These are phyloP conservation scores for Paspalum vaginatum DNA, from an alignment of 176 grass and related monocot species.

Conservation along the genomic window DNA sequence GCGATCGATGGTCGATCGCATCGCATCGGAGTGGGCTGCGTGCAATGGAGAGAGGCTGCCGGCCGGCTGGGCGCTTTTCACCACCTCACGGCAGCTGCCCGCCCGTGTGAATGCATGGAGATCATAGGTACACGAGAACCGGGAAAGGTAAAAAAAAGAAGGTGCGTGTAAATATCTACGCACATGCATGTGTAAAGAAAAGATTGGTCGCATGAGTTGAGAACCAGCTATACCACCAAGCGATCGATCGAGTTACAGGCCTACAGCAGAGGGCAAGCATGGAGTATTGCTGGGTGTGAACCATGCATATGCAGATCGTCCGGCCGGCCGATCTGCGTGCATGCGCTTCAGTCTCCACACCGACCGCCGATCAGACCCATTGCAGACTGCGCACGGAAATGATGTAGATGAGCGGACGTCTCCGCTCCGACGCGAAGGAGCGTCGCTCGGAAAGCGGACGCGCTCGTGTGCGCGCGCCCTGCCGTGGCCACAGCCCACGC, in stretches of 20 bases:
- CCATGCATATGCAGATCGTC: slow-evolving; percentile 15
- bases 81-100: background rate
- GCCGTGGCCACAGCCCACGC: background rate
- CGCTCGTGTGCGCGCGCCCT: slow-evolving; percentile 38
- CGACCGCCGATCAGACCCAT: slow-evolving; percentile 12
- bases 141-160: slow-evolving; percentile 30
- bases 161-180: background rate
- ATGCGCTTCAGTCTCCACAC: background rate
- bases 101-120: slow-evolving; percentile 44
- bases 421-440: slow-evolving; percentile 47
- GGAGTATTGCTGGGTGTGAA: background rate
- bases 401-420: slow-evolving; percentile 42
- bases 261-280: background rate
- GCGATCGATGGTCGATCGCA: slow-evolving; percentile 32
- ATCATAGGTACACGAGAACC: slow-evolving; percentile 18
- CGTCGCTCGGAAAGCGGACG: slow-evolving; percentile 8
- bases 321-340: slow-evolving; percentile 19
- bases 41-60: slow-evolving; percentile 34
- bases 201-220: slow-evolving; percentile 33
- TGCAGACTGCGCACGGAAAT: slow-evolving; percentile 36
- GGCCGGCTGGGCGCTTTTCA: slow-evolving; percentile 4
- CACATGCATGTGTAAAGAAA: background rate
- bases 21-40: slow-evolving; percentile 39
- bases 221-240: slow-evolving; percentile 6
- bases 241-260: background rate